Percentiles rank a stretch among this genome's conserved stretches.
These are phyloP conservation scores for Trichoderma koningiopsis DNA, from an alignment of 2,329 filamentous ascomycete genomes.

Conservation along the genomic window DNA sequence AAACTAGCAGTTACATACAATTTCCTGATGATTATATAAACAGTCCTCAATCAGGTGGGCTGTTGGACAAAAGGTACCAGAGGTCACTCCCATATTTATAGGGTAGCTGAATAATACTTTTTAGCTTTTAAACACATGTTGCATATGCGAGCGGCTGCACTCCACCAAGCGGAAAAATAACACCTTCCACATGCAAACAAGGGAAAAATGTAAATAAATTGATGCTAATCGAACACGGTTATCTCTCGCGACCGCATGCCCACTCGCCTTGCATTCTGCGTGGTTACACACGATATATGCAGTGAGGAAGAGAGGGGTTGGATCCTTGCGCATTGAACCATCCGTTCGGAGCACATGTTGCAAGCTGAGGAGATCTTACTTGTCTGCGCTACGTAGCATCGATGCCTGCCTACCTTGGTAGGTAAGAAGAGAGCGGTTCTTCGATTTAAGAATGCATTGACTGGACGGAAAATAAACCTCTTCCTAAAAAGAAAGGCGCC, in stretches of 20 bases:
- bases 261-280: neutral
- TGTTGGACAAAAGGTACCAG: neutral
- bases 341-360: neutral
- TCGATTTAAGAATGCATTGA: neutral
- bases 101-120: neutral
- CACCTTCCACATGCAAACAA: neutral
- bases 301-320: neutral
- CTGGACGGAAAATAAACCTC: neutral
- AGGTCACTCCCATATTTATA: neutral
- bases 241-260: neutral
- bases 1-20: neutral
- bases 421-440: neutral
- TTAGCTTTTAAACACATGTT: neutral
- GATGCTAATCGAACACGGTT: neutral
- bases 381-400: neutral
- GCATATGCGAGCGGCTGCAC: neutral
- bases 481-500: neutral
- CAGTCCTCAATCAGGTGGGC: neutral
- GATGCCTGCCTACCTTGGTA: neutral
- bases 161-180: neutral
- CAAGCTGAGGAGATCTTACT: neutral
- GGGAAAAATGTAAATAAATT: neutral
- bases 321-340: neutral
- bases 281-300: neutral
- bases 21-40: neutral